Evolutionary conservation across 768 basidiomycete genomes (phyloP), one percentile per base, ranked within the genome.

Genomic region (Rhodotorula taiwanensis): DNA sequence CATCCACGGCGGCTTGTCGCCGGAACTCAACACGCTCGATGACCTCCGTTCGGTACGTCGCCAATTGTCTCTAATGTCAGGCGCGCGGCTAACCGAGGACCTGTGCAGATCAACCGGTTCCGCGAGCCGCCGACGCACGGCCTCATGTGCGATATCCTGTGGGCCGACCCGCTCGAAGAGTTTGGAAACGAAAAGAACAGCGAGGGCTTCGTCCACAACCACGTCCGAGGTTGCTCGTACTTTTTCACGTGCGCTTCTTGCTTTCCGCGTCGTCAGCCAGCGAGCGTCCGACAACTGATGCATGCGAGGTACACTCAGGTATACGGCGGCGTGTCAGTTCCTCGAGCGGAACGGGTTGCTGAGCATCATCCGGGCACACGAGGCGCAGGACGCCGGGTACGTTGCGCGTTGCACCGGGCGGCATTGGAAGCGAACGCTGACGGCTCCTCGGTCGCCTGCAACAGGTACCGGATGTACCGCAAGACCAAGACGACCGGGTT

Each of bases 401-500:
- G 84, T 75, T 28, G 10, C 5, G 10, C 27, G 28, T 27, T 39
- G 28, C 36, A 9, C 15, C 45, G n/a, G n/a, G n/a, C n/a, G n/a
- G n/a, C n/a, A n/a, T n/a, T n/a, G n/a, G n/a, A n/a, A n/a, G n/a
- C n/a, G n/a, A n/a, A n/a, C n/a, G 2, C 51, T 60, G 3, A 30
- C 55, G 2, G 21, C 6, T 4, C 3, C 31, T 25, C 41, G 44
- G 27, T n/a, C n/a, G n/a, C 11, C 14, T 25, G 8, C 57, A n/a
- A n/a, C n/a, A 73, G 72, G 5, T 73, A 74, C 58, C 89, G 93
- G 58, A 97, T 97, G 95, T 97, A 98, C 74, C 88, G 92, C 70
- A 99, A 99, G 78, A 97, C 94, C 8, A 90, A 91, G 77, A 88
- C 89, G 25, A 98, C 93, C 0, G 93, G 94, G 10, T 98, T 99